Percentiles rank a stretch among this genome's conserved stretches.
These are phyloP conservation scores for Echinochloa phyllopogon DNA, from an alignment of 176 grass and related monocot genomes.

Conservation along the genomic window DNA sequence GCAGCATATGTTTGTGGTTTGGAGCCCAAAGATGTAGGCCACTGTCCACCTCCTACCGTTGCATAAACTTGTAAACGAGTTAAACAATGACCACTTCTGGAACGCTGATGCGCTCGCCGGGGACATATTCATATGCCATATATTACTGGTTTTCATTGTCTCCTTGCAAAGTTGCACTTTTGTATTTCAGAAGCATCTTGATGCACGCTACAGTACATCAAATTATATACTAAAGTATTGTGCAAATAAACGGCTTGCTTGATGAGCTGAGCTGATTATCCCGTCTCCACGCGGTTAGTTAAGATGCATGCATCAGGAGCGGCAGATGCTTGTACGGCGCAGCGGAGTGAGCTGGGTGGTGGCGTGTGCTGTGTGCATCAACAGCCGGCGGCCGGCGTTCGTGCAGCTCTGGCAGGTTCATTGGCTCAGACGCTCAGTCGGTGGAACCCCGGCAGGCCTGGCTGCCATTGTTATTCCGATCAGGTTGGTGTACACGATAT, in stretches of 20 bases:
- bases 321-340: neutral
- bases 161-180: neutral
- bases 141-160: neutral
- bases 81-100: conserved; percentile 30
- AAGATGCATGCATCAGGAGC: conserved; percentile 23
- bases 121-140: neutral
- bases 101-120: neutral
- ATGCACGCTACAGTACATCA: neutral
- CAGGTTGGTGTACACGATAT: too few species aligned
- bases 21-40: neutral
- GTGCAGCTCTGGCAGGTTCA: neutral
- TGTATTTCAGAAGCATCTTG: neutral
- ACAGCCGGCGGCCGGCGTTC: neutral
- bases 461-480: too few species aligned
- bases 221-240: neutral
- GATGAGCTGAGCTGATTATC: conserved; percentile 2
- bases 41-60: neutral
- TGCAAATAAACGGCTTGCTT: neutral
- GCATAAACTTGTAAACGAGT: neutral
- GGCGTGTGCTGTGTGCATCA: neutral
- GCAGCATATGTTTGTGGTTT: neutral
- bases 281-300: neutral
- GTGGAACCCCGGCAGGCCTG: neutral
- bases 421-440: too few species aligned
- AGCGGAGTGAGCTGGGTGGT: neutral